A percentile compares a stretch with the other conserved stretches of the same genome.
phyloP scores from a whole-genome alignment of 1,139 yeast genomes.

The Candida freyschussii region DNA sequence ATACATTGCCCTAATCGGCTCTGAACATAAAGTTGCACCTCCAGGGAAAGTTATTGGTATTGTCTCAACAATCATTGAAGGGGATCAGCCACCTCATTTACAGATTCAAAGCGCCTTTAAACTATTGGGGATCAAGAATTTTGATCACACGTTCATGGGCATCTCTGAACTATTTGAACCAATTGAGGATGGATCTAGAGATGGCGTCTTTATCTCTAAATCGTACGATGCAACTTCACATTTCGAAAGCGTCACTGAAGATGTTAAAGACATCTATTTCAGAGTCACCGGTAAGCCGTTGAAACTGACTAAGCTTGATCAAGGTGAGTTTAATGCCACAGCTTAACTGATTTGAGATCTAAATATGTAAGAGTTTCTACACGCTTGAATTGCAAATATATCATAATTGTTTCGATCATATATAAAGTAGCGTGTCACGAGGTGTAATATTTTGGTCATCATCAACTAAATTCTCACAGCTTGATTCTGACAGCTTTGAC shows the following conservation, averaged over 20 bases:
- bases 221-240: constrained; percentile 95
- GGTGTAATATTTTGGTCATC: background rate
- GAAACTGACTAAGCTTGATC: constrained; percentile 42
- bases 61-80: constrained; percentile 91
- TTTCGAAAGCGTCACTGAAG: constrained; percentile 94
- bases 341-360: constrained; percentile 7
- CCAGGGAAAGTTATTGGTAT: constrained; percentile 90
- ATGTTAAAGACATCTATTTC: constrained; percentile 88
- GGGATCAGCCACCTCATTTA: constrained; percentile 89
- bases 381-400: background rate
- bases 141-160: constrained; percentile 70
- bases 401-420: background rate
- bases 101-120: constrained; percentile 95
- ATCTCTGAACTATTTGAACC: constrained; percentile 93
- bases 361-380: background rate
- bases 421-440: background rate
- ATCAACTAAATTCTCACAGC: constrained; percentile 7
- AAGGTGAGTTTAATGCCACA: constrained; percentile 25
- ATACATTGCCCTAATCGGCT: constrained; percentile 86
- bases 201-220: constrained; percentile 76
- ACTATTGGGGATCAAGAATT: constrained; percentile 62
- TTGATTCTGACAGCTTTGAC: constrained; percentile 66
- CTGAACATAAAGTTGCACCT: constrained; percentile 87
- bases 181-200: constrained; percentile 69
- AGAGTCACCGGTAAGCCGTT: constrained; percentile 91